A percentile compares a stretch with the other conserved stretches of the same genome.
Evolutionary conservation across 176 grass and related monocot genomes (phyloP).

Genomic region (Aechmea fasciata): DNA sequence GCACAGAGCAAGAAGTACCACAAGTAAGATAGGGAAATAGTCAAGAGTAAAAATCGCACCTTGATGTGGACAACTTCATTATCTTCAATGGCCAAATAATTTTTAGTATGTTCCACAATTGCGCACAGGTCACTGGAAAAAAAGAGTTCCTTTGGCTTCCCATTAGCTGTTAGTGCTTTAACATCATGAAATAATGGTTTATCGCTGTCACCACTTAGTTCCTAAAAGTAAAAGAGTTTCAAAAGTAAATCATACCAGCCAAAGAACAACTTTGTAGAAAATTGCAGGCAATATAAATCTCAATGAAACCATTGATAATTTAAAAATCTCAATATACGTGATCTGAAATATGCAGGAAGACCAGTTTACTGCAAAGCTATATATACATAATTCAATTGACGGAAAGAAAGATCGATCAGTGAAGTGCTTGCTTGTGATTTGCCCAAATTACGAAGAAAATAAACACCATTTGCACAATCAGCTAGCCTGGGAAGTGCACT

Average conservation of each 20-base stretch:
- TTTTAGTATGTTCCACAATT: constrained; percentile 96
- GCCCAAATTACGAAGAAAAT: no score
- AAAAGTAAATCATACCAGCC: neutral
- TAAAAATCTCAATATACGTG: neutral
- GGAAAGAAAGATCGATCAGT: no score
- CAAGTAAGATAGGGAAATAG: neutral
- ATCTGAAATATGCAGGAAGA: no score
- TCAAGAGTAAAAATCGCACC: constrained; percentile 26
- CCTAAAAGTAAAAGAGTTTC: constrained; percentile 32
- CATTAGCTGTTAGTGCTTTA: constrained; percentile 65
- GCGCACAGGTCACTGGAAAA: constrained; percentile 93
- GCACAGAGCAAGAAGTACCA: neutral
- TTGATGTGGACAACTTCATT: constrained; percentile 90
- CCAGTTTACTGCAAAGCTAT: no score
- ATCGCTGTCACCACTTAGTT: constrained; percentile 50
- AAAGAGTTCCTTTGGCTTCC: constrained; percentile 79
- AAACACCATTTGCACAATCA: no score
- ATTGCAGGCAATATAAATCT: neutral
- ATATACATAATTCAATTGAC: no score
- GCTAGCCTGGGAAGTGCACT: no score
- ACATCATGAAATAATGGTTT: constrained; percentile 66
- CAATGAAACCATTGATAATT: neutral
- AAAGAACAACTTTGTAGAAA: neutral
- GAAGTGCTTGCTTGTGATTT: no score
- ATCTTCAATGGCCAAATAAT: constrained; percentile 79